Evolutionary conservation across 441 rosid species (phyloP).

Genomic region (Jatropha multifida): DNA sequence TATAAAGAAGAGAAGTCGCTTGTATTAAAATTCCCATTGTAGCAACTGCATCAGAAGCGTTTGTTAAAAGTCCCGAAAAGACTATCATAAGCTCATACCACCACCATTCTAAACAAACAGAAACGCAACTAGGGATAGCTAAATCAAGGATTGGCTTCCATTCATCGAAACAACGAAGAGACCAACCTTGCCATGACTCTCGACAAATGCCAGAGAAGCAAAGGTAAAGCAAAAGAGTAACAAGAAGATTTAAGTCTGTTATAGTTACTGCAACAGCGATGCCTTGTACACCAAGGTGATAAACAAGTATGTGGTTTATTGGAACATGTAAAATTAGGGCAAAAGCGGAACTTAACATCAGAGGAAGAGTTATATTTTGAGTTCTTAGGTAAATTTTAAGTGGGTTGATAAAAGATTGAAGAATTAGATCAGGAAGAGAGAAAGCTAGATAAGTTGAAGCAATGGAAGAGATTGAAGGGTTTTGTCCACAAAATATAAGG

Average conservation of each 20-base stretch:
- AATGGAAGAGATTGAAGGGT: constrained; percentile 54
- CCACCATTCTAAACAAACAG: constrained; percentile 57
- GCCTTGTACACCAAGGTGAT: constrained; percentile 62
- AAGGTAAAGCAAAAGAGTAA: constrained; percentile 45
- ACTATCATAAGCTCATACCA: constrained; percentile 55
- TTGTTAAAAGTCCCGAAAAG: constrained; percentile 35
- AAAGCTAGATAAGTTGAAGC: constrained; percentile 67
- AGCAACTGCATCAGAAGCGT: constrained; percentile 44
- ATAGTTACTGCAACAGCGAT: constrained; percentile 63
- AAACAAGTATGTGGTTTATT: constrained; percentile 51
- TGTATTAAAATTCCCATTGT: constrained; percentile 50
- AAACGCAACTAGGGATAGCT: constrained; percentile 43
- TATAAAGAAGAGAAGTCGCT: constrained; percentile 43
- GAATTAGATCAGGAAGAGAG: constrained; percentile 75
- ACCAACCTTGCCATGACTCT: constrained; percentile 38
- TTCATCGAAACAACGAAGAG: constrained; percentile 35
- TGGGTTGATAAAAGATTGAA: constrained; percentile 77
- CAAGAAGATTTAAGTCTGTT: constrained; percentile 55
- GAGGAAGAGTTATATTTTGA: constrained; percentile 76
- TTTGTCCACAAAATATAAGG: constrained; percentile 58
- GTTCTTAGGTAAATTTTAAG: constrained; percentile 91
- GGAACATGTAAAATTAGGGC: constrained; percentile 65
- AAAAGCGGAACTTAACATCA: constrained; percentile 63
- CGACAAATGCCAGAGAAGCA: constrained; percentile 31
- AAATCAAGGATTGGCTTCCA: constrained; percentile 41